phyloP scores from a whole-genome alignment of 2,329 filamentous ascomycete genomes.

The Zelopaecilomyces penicillatus region DNA sequence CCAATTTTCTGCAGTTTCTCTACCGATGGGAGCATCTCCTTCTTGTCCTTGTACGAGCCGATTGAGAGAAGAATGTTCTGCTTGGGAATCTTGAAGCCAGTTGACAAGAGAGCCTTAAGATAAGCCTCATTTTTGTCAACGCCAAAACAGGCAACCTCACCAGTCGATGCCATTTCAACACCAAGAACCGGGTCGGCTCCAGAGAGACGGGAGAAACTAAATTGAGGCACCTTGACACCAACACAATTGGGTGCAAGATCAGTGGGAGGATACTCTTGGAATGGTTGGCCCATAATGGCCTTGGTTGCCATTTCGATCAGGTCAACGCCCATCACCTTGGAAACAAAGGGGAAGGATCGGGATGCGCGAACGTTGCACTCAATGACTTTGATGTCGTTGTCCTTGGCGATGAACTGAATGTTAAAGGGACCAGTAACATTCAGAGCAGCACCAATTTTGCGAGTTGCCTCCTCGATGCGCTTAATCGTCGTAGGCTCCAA shows the following conservation, averaged over 20 bases:
- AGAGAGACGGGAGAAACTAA: slow-evolving; percentile 95
- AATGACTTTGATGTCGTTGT: slow-evolving; percentile 99
- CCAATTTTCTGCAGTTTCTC: slow-evolving; percentile 82
- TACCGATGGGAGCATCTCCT: slow-evolving; percentile 91
- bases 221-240: slow-evolving; percentile 96
- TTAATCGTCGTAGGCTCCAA: slow-evolving; percentile 79
- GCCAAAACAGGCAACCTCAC: slow-evolving; percentile 95
- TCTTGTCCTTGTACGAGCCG: slow-evolving; percentile 95
- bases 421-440: slow-evolving; percentile 97
- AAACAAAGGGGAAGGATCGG: slow-evolving; percentile 94
- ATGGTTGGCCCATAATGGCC: slow-evolving; percentile 80
- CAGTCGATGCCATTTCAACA: slow-evolving; percentile 98
- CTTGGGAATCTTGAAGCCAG: slow-evolving; percentile 92
- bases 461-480: slow-evolving; percentile 87
- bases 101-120: slow-evolving; percentile 89
- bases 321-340: slow-evolving; percentile 96
- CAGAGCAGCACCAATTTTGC: slow-evolving; percentile 87
- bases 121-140: slow-evolving; percentile 96
- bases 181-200: slow-evolving; percentile 93
- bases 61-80: slow-evolving; percentile 94
- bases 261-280: slow-evolving; percentile 72
- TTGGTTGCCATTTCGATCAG: slow-evolving; percentile 98
- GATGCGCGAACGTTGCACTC: slow-evolving; percentile 98
- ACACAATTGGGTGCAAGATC: slow-evolving; percentile 75
- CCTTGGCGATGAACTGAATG: slow-evolving; percentile 99